These are phyloP conservation scores for Aspergillus sclerotiicarbonarius DNA, from an alignment of 495 filamentous ascomycete species.

Conservation along the genomic window DNA sequence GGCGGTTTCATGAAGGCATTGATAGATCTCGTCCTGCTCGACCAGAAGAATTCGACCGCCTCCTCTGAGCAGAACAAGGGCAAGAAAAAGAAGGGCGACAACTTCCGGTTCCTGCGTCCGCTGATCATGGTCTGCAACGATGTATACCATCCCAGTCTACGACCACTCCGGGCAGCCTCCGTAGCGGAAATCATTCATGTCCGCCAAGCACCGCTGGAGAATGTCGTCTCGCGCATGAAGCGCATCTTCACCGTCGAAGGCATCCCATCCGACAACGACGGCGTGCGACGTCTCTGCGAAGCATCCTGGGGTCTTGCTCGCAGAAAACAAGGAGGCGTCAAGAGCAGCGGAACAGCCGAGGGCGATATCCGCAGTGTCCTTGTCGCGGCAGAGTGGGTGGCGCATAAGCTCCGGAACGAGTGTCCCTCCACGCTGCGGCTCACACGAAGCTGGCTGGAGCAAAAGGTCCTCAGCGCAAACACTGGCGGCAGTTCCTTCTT, in stretches of 20 bases:
- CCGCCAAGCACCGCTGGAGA: constrained; percentile 81
- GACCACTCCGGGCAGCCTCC: constrained; percentile 74
- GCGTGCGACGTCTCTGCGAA: constrained; percentile 85
- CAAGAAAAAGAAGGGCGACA: constrained; percentile 68
- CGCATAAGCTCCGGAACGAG: constrained; percentile 67
- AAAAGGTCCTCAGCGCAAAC: constrained; percentile 66
- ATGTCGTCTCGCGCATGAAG: constrained; percentile 80
- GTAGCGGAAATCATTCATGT: constrained; percentile 91
- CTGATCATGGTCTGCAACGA: constrained; percentile 96
- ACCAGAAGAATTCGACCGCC: constrained; percentile 72
- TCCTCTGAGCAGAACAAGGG: constrained; percentile 31
- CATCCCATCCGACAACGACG: constrained; percentile 80
- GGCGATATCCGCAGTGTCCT: constrained; percentile 91
- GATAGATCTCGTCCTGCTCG: constrained; percentile 79
- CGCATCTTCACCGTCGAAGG: constrained; percentile 82
- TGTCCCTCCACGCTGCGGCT: constrained; percentile 44
- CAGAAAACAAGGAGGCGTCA: constrained; percentile 55
- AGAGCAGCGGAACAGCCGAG: constrained; percentile 60
- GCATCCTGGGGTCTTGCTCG: constrained; percentile 82
- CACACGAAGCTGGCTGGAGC: constrained; percentile 81
- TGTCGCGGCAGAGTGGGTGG: constrained; percentile 94
- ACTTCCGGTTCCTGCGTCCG: constrained; percentile 81
- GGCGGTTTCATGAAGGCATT: constrained; percentile 94
- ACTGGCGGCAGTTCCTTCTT: constrained; percentile 73
- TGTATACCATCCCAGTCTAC: constrained; percentile 87